Evolutionary conservation across 176 grass and related monocot genomes (phyloP).

Genomic region (Juncus inflexus): DNA sequence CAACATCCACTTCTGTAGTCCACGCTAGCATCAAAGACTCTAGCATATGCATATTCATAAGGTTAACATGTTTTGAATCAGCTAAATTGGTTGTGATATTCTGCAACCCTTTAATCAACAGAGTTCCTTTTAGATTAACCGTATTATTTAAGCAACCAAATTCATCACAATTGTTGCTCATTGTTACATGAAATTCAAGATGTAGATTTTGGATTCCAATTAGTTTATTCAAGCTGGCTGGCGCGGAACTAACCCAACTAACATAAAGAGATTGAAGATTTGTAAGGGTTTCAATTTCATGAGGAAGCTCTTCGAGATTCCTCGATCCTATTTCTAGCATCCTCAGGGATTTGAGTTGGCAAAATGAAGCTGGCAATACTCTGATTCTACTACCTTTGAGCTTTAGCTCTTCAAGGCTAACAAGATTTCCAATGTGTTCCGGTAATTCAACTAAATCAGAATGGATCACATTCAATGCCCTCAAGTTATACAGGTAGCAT

Average conservation of each 20-base stretch:
- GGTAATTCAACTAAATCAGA: slow-evolving; percentile 5
- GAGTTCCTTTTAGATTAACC: background rate
- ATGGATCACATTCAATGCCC: background rate
- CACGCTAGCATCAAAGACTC: background rate
- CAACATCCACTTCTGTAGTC: background rate
- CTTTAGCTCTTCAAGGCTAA: background rate
- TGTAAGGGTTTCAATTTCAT: background rate
- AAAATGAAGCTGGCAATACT: background rate
- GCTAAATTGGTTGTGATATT: background rate
- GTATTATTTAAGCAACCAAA: background rate
- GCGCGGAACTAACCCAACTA: background rate
- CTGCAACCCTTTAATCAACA: background rate
- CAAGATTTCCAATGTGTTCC: slow-evolving; percentile 5
- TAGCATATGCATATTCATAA: background rate
- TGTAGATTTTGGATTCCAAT: background rate
- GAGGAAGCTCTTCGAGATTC: background rate
- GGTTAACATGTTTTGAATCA: background rate
- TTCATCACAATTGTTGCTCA: background rate
- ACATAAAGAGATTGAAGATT: background rate
- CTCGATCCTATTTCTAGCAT: background rate
- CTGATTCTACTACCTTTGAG: background rate
- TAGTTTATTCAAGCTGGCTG: background rate
- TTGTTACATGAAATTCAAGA: background rate
- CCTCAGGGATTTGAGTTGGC: background rate
- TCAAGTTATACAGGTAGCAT: slow-evolving; percentile 9